Percentiles rank a stretch among this genome's conserved stretches.
Evolutionary conservation across 2,329 filamentous ascomycete genomes (phyloP).

Genomic region (Penicillium corylophilum): DNA sequence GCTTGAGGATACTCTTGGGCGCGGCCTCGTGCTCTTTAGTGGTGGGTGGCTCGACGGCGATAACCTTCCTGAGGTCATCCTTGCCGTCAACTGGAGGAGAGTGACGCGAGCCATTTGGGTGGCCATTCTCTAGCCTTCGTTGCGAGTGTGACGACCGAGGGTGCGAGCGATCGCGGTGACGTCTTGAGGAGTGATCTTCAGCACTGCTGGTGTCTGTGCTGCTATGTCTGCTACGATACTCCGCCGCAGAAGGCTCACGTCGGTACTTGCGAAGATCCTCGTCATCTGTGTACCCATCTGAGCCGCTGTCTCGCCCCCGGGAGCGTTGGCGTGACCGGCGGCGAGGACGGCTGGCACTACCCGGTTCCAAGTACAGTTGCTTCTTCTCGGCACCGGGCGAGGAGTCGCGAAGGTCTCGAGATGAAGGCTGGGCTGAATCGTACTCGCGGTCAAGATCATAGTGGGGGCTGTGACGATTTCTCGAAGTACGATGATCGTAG

Average conservation of each 20-base stretch:
- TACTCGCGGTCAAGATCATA: constrained; percentile 21
- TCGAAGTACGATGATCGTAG: constrained; percentile 23
- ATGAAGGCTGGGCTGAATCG: constrained; percentile 12
- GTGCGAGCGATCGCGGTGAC: constrained; percentile 22
- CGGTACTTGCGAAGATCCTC: constrained; percentile 34
- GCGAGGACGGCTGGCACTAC: constrained; percentile 13
- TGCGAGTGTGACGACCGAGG: constrained; percentile 28
- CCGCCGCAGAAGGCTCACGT: constrained; percentile 26
- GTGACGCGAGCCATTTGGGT: constrained; percentile 17
- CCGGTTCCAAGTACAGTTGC: constrained; percentile 18
- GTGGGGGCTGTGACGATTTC: constrained; percentile 25
- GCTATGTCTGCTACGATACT: constrained; percentile 21
- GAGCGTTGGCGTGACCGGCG: constrained; percentile 28
- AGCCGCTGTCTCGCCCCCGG: constrained; percentile 27
- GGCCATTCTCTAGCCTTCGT: constrained; percentile 18
- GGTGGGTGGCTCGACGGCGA: constrained; percentile 26
- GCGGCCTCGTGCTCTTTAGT: constrained; percentile 60
- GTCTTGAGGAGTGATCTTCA: constrained; percentile 15
- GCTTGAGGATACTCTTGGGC: constrained; percentile 82
- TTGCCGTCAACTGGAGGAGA: constrained; percentile 17
- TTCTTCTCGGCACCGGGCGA: constrained; percentile 7
- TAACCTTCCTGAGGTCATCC: constrained; percentile 26
- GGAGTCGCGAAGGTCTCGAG: constrained; percentile 13
- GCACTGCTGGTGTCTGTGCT: constrained; percentile 30
- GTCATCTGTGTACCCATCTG: constrained; percentile 32